Percentiles rank a stretch among this genome's conserved stretches.
These are phyloP conservation scores for Phytopythium delawarense DNA, from an alignment of 352 stramenopile genomes.

Conservation along the genomic window DNA sequence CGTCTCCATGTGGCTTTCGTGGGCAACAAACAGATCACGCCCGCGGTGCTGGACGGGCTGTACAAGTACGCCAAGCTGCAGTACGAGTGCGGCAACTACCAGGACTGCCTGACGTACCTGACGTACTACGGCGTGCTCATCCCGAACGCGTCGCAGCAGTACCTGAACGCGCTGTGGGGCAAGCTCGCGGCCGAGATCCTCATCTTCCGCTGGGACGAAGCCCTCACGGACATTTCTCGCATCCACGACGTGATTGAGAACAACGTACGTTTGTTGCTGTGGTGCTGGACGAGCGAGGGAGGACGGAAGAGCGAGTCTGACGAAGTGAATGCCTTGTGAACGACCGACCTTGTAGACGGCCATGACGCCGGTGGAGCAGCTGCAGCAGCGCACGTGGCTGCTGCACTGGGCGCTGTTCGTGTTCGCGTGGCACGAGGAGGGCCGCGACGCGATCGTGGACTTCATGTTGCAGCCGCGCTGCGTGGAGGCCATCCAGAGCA, in stretches of 20 bases:
- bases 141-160: conserved; percentile 82
- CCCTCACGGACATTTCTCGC: conserved; percentile 90
- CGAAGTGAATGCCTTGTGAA: neutral
- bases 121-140: conserved; percentile 89
- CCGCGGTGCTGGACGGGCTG: conserved; percentile 86
- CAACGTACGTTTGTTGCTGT: conserved; percentile 49
- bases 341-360: conserved; percentile 25
- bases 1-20: neutral
- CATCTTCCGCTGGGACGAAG: conserved; percentile 95
- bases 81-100: conserved; percentile 97
- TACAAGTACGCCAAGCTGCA: conserved; percentile 96
- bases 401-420: conserved; percentile 99
- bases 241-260: conserved; percentile 94
- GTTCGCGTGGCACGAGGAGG: conserved; percentile 90
- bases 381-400: conserved; percentile 98
- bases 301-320: neutral
- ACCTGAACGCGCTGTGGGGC: conserved; percentile 92
- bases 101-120: conserved; percentile 88
- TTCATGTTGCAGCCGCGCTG: conserved; percentile 92
- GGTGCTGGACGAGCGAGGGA: too few relatives aligned
- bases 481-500: conserved; percentile 98
- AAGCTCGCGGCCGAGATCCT: conserved; percentile 96
- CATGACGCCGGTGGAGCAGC: conserved; percentile 88
- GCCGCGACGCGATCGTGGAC: conserved; percentile 95
- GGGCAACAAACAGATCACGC: conserved; percentile 59